Conservation (phyloP, 306 rosid genomes). For the Glycyrrhiza uralensis region DNA sequence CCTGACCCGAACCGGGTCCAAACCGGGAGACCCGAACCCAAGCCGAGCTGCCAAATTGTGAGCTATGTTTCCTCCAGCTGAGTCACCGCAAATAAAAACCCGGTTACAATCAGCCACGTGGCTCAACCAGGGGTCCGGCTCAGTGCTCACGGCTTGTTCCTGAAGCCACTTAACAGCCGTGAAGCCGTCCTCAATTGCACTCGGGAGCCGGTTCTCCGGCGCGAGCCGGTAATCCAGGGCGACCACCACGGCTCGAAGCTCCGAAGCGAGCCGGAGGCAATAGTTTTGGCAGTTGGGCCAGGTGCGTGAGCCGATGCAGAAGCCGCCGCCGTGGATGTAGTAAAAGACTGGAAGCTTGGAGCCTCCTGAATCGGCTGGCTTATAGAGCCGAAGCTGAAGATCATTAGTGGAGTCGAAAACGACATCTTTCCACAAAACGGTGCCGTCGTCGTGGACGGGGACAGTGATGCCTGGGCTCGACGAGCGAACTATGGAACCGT, state of each 20-base stretch:
- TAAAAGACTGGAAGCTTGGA: constrained; percentile 62
- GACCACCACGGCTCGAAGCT: constrained; percentile 50
- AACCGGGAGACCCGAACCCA: constrained; percentile 40
- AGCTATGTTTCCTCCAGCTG: constrained; percentile 80
- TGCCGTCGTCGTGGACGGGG: constrained; percentile 51
- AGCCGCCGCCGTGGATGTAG: constrained; percentile 92
- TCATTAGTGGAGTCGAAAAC: constrained; percentile 42
- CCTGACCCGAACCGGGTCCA: constrained; percentile 53
- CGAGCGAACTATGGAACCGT: constrained; percentile 66
- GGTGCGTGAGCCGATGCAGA: constrained; percentile 86
- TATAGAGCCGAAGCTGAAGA: constrained; percentile 77
- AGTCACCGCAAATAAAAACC: constrained; percentile 76
- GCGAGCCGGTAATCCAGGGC: constrained; percentile 80
- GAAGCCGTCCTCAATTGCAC: constrained; percentile 67
- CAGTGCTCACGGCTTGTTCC: constrained; percentile 39
- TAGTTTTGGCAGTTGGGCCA: constrained; percentile 91
- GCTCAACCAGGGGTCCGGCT: constrained; percentile 61
- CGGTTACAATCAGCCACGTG: constrained; percentile 59
- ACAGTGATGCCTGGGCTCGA: constrained; percentile 50
- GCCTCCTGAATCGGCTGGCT: constrained; percentile 37
- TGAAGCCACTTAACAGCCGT: constrained; percentile 70
- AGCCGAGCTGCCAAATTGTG: constrained; percentile 63
- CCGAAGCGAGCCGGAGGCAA: constrained; percentile 54
- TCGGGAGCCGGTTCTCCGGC: constrained; percentile 75
- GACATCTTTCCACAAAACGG: constrained; percentile 74